Percentiles rank a stretch among this genome's conserved stretches.
Conservation (phyloP, 257 asterid species). For the Euphrasia confusa region DNA sequence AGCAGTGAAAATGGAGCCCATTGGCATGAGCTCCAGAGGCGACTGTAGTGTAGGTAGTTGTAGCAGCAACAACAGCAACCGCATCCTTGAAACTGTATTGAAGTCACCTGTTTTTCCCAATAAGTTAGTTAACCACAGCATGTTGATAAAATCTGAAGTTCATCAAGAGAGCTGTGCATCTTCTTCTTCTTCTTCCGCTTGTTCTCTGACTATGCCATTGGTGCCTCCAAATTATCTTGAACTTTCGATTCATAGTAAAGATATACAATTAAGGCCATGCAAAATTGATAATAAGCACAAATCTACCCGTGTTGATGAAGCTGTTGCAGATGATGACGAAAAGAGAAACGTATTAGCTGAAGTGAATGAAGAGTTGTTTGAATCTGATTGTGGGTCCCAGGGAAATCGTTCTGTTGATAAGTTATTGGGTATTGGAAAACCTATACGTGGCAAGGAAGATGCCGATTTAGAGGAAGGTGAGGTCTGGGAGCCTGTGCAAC, state of each 20-base stretch:
- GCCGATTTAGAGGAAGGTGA: slow-evolving; percentile 92
- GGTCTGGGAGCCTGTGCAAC: slow-evolving; percentile 50
- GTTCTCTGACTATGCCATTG: slow-evolving; percentile 34
- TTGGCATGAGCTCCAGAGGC: slow-evolving; percentile 39
- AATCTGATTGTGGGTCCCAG: slow-evolving; percentile 55
- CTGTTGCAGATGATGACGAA: slow-evolving; percentile 43
- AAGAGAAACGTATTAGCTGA: slow-evolving; percentile 39
- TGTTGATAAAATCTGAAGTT: slow-evolving; percentile 38
- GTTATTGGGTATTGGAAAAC: slow-evolving; percentile 22
- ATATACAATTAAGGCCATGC: slow-evolving; percentile 28
- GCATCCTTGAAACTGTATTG: slow-evolving; percentile 26
- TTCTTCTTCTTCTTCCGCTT: slow-evolving; percentile 32
- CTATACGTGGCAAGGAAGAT: slow-evolving; percentile 42
- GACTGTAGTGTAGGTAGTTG: slow-evolving; percentile 37
- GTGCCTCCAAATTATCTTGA: slow-evolving; percentile 54
- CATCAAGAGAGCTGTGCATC: slow-evolving; percentile 51
- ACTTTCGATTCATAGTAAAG: slow-evolving; percentile 39
- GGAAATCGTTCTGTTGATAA: slow-evolving; percentile 35
- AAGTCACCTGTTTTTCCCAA: slow-evolving; percentile 28
- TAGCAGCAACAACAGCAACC: slow-evolving; percentile 26
- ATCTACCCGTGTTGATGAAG: slow-evolving; percentile 28
- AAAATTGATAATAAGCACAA: slow-evolving; percentile 29
- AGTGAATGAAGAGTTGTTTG: slow-evolving; percentile 40
- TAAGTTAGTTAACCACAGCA: slow-evolving; percentile 35
- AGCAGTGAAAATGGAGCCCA: slow-evolving; percentile 65